Evolutionary conservation across 495 filamentous ascomycete genomes (phyloP), one percentile per base, ranked within the genome.

Genomic region (Chaetomium fimeti): DNA sequence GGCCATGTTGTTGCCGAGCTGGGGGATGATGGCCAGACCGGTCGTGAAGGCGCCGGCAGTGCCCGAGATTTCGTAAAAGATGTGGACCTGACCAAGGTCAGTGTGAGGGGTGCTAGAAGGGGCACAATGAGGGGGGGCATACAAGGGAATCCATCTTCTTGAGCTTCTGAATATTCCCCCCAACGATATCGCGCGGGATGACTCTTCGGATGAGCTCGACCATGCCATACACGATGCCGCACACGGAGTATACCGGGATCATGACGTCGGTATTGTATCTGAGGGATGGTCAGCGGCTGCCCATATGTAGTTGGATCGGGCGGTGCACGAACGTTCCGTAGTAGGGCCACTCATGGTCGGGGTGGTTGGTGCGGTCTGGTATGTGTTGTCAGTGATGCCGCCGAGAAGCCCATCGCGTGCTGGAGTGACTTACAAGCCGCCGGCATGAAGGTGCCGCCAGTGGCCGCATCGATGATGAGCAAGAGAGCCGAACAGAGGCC

Each of bases 141-240:
- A 74, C 79, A 28, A 77, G 57, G n/a, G 75, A 75, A 66, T 82
- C 79, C 68, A 81, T 70, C 40, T 71, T 73, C 20, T 76, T 68
- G 24, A 82, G 66, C 60, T 80, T 82, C 18, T 72, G 69, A 43
- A 82, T 63, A 61, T 81, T 63, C n/a, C 78, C 78, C 20, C 78
- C 79, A 9, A 79, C 78, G 48, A 82, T 77, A 28, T 80, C 77
- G 6, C 78, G 68, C 3, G 78, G 77, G 18, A 81, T 81, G 18
- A 81, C 74, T 18, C 77, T 64, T 16, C 78, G 75, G 28, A 82
- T 77, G 47, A 80, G 68, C 64, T 82, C 79, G 13, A 82, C 75
- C 79, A 82, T 81, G 20, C 79, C 77, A 36, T 79, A 77, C 3
- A 61, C 67, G 5, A 77, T 61, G 18, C 69, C 73, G 25, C 69